phyloP scores from a whole-genome alignment of 2,329 filamentous ascomycete genomes.

The Epichloe typhina region DNA sequence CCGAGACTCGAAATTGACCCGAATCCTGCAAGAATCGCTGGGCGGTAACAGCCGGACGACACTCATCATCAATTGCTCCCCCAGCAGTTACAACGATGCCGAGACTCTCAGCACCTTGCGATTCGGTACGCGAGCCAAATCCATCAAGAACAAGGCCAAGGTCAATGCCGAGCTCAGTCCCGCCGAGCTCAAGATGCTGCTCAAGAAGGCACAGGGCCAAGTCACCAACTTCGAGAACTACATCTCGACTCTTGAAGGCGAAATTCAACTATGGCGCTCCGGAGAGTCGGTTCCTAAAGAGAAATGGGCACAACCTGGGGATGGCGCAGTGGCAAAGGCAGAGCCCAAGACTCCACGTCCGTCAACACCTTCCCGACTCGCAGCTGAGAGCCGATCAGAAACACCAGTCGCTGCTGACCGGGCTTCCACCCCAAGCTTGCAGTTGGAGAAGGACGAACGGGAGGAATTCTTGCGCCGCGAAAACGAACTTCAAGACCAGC shows the following conservation, averaged over 20 bases:
- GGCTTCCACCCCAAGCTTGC: conserved; percentile 72
- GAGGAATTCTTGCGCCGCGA: conserved; percentile 92
- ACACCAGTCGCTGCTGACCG: conserved; percentile 62
- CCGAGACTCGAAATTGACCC: conserved; percentile 92
- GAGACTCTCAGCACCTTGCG: conserved; percentile 86
- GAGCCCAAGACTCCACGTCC: conserved; percentile 35
- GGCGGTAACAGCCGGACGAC: conserved; percentile 98
- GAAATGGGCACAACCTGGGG: conserved; percentile 62
- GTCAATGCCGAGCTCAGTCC: conserved; percentile 97
- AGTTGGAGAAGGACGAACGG: conserved; percentile 88
- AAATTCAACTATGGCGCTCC: conserved; percentile 75
- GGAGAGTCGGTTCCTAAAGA: conserved; percentile 85
- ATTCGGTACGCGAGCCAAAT: conserved; percentile 93
- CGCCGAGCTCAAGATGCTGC: conserved; percentile 80
- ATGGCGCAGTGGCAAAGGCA: conserved; percentile 26
- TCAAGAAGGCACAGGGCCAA: conserved; percentile 85
- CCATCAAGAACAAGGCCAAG: conserved; percentile 99
- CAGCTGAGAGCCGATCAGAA: conserved; percentile 46
- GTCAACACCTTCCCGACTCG: conserved; percentile 37
- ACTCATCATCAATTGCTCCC: conserved; percentile 97
- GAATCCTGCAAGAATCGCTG: conserved; percentile 91
- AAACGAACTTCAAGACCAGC: conserved; percentile 93
- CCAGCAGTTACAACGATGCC: conserved; percentile 92
- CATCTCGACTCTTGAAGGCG: conserved; percentile 68
- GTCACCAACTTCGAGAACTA: conserved; percentile 82